These are phyloP conservation scores for Suhomyces prunicola DNA, from an alignment of 805 yeast genomes.

Conservation along the genomic window DNA sequence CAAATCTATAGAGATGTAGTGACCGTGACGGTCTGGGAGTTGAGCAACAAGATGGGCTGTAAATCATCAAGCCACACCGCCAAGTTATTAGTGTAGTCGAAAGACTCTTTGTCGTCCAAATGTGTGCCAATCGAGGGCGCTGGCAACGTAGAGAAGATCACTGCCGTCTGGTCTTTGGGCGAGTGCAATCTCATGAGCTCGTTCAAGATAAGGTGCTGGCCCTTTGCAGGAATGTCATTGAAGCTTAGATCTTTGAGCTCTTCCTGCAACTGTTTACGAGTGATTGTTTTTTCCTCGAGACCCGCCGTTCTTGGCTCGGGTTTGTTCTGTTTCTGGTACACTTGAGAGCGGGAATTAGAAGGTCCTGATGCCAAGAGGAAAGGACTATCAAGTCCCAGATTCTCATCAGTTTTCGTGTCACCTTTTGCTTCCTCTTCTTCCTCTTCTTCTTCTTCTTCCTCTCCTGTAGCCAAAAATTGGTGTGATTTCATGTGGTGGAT, in stretches of 20 bases:
- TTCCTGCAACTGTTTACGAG: conserved; percentile 34
- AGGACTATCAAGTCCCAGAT: neutral
- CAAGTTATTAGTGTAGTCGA: conserved; percentile 71
- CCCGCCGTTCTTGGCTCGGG: conserved; percentile 3
- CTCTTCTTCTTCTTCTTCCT: conserved; percentile 8
- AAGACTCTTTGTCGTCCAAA: conserved; percentile 59
- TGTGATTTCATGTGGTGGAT: conserved; percentile 35
- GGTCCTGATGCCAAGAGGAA: conserved; percentile 4
- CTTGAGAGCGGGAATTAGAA: conserved; percentile 6
- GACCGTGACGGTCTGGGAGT: conserved; percentile 93
- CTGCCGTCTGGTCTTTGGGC: conserved; percentile 49
- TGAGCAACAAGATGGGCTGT: conserved; percentile 79
- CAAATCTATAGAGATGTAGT: conserved; percentile 74
- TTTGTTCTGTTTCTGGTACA: conserved; percentile 7
- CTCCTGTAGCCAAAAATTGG: conserved; percentile 25
- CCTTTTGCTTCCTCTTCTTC: neutral
- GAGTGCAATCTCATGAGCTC: conserved; percentile 75
- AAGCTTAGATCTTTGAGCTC: conserved; percentile 49
- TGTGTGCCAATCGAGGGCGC: conserved; percentile 85
- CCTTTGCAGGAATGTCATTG: conserved; percentile 86
- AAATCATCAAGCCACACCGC: conserved; percentile 78
- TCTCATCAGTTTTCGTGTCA: neutral
- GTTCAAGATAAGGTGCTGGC: conserved; percentile 85
- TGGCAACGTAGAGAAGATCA: conserved; percentile 87
- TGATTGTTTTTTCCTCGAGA: conserved; percentile 16